Evolutionary conservation across 2,329 filamentous ascomycete genomes (phyloP).

Genomic region (Penicillium decumbens): DNA sequence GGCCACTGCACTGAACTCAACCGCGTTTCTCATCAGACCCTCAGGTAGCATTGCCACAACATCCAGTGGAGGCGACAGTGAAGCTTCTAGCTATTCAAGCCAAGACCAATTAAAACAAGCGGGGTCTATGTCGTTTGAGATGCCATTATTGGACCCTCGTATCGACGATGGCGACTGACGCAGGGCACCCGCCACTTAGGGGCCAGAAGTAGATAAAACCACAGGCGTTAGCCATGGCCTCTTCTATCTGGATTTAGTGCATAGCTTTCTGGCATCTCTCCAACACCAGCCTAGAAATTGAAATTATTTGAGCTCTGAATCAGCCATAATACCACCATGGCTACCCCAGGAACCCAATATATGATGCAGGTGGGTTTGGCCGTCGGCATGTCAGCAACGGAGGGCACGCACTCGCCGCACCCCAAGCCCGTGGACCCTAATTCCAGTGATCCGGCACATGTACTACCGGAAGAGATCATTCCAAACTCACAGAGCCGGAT

Average conservation of each 20-base stretch:
- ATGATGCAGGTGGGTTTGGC: slow-evolving; percentile 22
- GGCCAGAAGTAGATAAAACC: not conserved
- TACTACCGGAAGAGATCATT: slow-evolving; percentile 18
- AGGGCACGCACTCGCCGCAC: slow-evolving; percentile 19
- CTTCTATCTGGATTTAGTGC: not conserved
- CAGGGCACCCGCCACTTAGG: not conserved
- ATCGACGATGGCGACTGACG: not conserved
- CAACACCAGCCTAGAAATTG: not conserved
- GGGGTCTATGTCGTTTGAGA: not conserved
- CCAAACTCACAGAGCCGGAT: slow-evolving; percentile 21
- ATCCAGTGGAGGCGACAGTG: not conserved
- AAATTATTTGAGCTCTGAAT: not conserved
- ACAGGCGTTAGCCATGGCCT: not conserved
- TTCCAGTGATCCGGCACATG: slow-evolving; percentile 19
- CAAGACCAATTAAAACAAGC: not conserved
- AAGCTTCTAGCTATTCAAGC: not conserved
- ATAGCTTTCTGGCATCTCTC: not conserved
- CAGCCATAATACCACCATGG: slow-evolving; percentile 5
- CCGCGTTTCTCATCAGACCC: not conserved
- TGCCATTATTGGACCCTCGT: not conserved
- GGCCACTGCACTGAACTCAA: not conserved
- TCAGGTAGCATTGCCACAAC: not conserved
- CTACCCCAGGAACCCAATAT: slow-evolving; percentile 20
- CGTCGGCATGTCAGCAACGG: slow-evolving; percentile 24
- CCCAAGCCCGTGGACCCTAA: slow-evolving; percentile 19